phyloP scores from a whole-genome alignment of 169 alveolate genomes.

The Plasmodium coatneyi region DNA sequence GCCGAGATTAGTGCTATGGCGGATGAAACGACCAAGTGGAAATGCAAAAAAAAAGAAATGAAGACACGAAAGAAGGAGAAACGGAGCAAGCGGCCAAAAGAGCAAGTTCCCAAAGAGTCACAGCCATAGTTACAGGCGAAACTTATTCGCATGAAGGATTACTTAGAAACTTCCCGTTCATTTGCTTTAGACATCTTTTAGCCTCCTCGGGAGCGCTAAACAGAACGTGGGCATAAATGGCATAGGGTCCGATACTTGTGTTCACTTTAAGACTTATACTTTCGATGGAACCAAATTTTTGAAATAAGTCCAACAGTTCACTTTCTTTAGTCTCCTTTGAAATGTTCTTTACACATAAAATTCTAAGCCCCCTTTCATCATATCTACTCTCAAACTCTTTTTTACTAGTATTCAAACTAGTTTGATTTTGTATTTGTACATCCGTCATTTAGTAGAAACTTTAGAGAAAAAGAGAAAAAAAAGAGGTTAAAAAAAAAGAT shows the following conservation, averaged over 20 bases:
- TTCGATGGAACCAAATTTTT: conserved; percentile 71
- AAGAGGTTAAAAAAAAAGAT: conserved; percentile 3
- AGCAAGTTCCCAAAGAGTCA: background rate
- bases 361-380: conserved; percentile 66
- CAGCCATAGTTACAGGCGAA: background rate
- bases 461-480: background rate
- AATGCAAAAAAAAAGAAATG: background rate
- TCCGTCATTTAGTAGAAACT: conserved; percentile 65
- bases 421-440: conserved; percentile 69
- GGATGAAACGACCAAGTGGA: background rate
- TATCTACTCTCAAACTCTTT: conserved; percentile 58
- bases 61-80: background rate
- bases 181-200: conserved; percentile 67
- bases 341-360: conserved; percentile 71
- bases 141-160: conserved; percentile 4
- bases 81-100: background rate
- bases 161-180: conserved; percentile 75
- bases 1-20: background rate
- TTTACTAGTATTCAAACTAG: conserved; percentile 67
- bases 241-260: conserved; percentile 72
- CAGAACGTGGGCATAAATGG: conserved; percentile 72
- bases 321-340: conserved; percentile 73
- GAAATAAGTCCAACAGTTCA: conserved; percentile 66
- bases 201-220: conserved; percentile 76
- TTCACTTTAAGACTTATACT: conserved; percentile 74